Evolutionary conservation across 176 grass and related monocot genomes (phyloP).

Genomic region (Eragrostis nindensis): DNA sequence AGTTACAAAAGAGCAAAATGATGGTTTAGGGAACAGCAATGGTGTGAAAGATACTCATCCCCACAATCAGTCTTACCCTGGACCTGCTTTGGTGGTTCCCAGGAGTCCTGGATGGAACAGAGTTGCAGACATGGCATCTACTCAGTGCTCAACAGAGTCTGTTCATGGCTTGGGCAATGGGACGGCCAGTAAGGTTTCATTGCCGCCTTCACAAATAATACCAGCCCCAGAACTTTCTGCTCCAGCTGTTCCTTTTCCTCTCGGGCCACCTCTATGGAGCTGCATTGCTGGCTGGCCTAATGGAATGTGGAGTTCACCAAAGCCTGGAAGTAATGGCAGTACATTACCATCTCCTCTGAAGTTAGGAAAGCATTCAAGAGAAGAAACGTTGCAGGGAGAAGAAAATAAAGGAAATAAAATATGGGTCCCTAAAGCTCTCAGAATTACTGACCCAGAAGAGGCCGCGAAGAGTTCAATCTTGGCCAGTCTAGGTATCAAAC

Average conservation of each 20-base stretch:
- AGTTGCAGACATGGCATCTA: conserved; percentile 42
- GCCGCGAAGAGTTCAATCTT: conserved; percentile 80
- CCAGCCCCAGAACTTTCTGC: conserved; percentile 39
- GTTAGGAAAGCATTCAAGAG: conserved; percentile 81
- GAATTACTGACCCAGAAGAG: conserved; percentile 62
- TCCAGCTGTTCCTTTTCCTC: conserved; percentile 53
- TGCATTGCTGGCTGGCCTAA: conserved; percentile 60
- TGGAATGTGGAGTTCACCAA: conserved; percentile 51
- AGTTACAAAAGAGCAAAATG: conserved; percentile 44
- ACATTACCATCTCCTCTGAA: conserved; percentile 24
- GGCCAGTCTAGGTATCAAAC: conserved; percentile 76
- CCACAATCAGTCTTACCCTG: conserved; percentile 43
- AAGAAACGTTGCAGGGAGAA: conserved; percentile 48
- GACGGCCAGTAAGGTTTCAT: neutral
- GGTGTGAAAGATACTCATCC: conserved; percentile 36
- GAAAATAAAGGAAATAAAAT: conserved; percentile 56
- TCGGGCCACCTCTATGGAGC: conserved; percentile 52
- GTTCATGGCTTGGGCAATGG: conserved; percentile 38
- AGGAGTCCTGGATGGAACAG: conserved; percentile 58
- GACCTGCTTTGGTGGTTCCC: conserved; percentile 57
- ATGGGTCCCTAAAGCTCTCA: conserved; percentile 74
- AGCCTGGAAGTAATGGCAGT: conserved; percentile 45
- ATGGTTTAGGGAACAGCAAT: conserved; percentile 46
- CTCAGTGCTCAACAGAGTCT: conserved; percentile 26
- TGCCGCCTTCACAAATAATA: conserved; percentile 28